A percentile compares a stretch with the other conserved stretches of the same genome.
Evolutionary conservation across 2,329 filamentous ascomycete genomes (phyloP).

Genomic region (Diaporthe eres): DNA sequence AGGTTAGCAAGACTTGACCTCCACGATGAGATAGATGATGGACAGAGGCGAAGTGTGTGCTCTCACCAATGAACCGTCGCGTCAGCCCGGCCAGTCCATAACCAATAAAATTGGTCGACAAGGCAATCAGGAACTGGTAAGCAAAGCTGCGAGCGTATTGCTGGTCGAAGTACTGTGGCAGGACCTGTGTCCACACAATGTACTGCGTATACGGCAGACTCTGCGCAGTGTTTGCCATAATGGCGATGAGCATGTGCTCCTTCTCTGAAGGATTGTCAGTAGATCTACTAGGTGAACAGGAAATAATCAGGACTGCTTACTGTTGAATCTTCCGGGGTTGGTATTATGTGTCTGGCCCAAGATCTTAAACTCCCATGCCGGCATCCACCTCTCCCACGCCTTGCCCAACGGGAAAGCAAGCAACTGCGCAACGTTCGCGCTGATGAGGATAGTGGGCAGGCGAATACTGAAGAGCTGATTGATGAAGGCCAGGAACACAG

Average conservation of each 20-base stretch:
- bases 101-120: slow-evolving; percentile 68
- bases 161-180: slow-evolving; percentile 48
- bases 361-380: slow-evolving; percentile 63
- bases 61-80: slow-evolving; percentile 58
- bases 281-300: fast-evolving
- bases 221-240: slow-evolving; percentile 70
- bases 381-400: slow-evolving; percentile 64
- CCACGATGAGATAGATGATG: fast-evolving
- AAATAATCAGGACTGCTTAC: neutral
- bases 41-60: neutral
- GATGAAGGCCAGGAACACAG: slow-evolving; percentile 62
- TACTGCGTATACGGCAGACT: slow-evolving; percentile 61
- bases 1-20: neutral
- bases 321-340: slow-evolving; percentile 70
- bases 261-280: slow-evolving; percentile 53
- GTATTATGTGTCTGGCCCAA: slow-evolving; percentile 63
- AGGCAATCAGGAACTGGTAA: slow-evolving; percentile 65
- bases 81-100: slow-evolving; percentile 67
- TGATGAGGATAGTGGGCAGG: slow-evolving; percentile 67
- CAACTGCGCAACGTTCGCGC: slow-evolving; percentile 69
- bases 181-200: slow-evolving; percentile 47
- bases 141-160: slow-evolving; percentile 60
- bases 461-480: slow-evolving; percentile 73
- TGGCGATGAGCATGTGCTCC: slow-evolving; percentile 71
- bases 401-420: slow-evolving; percentile 69